These are phyloP conservation scores for Phaffomyces opuntiae DNA, from an alignment of 805 yeast species.

Conservation along the genomic window DNA sequence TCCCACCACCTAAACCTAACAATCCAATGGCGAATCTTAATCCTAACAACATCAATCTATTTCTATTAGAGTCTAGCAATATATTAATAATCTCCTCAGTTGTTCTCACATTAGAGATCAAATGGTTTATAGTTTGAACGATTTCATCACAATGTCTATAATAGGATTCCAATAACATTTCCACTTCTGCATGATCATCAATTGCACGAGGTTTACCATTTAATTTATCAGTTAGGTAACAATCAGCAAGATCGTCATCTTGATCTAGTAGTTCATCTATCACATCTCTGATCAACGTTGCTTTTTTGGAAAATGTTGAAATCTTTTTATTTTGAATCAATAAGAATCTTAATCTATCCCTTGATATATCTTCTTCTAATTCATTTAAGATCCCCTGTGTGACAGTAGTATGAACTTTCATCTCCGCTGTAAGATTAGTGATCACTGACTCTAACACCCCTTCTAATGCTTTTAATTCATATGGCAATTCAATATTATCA, in stretches of 20 bases:
- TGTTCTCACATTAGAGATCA: conserved; percentile 76
- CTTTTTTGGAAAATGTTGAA: conserved; percentile 78
- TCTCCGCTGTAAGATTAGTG: conserved; percentile 73
- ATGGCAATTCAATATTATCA: conserved; percentile 45
- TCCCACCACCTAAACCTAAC: conserved; percentile 71
- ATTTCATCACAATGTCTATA: conserved; percentile 89
- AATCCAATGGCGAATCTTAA: conserved; percentile 78
- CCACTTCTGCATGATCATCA: conserved; percentile 80
- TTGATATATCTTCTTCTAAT: conserved; percentile 74
- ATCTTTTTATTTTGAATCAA: conserved; percentile 81
- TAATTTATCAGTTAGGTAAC: conserved; percentile 65
- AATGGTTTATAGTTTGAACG: conserved; percentile 78
- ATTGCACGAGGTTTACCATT: conserved; percentile 39
- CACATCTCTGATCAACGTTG: conserved; percentile 71
- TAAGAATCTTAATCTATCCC: conserved; percentile 69
- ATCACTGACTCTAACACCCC: conserved; percentile 77
- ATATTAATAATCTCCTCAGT: conserved; percentile 95
- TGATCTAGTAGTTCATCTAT: conserved; percentile 80
- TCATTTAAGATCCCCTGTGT: conserved; percentile 68
- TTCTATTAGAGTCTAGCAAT: conserved; percentile 87
- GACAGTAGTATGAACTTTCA: conserved; percentile 76
- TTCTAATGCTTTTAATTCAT: conserved; percentile 88
- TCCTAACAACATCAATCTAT: conserved; percentile 84
- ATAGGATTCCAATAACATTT: conserved; percentile 83
- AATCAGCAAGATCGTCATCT: conserved; percentile 79